Conservation (phyloP, 306 rosid species). For the Prinsepia uniflora region DNA sequence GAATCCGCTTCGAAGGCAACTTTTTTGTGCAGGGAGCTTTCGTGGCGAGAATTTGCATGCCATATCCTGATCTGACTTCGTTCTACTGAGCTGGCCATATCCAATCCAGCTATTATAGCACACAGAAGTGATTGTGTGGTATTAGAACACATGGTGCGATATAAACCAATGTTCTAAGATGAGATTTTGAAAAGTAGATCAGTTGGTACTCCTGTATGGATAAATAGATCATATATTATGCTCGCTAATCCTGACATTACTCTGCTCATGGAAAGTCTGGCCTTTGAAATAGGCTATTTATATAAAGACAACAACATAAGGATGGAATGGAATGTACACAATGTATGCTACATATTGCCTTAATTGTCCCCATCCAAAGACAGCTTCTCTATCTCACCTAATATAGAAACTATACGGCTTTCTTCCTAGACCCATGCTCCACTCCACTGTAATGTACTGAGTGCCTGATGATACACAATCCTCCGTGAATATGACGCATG, state of each 20-base stretch:
- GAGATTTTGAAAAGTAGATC: background rate
- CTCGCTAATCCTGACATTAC: background rate
- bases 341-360: constrained; percentile 15
- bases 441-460: constrained; percentile 14
- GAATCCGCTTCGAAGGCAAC: too few relatives aligned
- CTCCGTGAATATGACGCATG: constrained; percentile 21
- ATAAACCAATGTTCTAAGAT: too few relatives aligned
- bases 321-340: background rate
- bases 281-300: constrained; percentile 13
- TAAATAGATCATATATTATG: background rate
- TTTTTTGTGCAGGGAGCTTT: background rate
- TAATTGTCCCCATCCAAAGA: constrained; percentile 20
- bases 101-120: background rate
- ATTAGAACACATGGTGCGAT: too few relatives aligned
- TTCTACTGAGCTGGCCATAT: background rate
- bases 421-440: constrained; percentile 35
- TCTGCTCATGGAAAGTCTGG: constrained; percentile 10
- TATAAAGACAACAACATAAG: background rate
- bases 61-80: background rate
- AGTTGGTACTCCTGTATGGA: background rate
- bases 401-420: constrained; percentile 22
- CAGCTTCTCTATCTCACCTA: constrained; percentile 19
- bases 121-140: too few relatives aligned
- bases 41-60: background rate
- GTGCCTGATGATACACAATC: constrained; percentile 30